Base-by-base conservation (phyloP, 768 basidiomycete genomes). In the Lactarius akahatsu region DNA sequence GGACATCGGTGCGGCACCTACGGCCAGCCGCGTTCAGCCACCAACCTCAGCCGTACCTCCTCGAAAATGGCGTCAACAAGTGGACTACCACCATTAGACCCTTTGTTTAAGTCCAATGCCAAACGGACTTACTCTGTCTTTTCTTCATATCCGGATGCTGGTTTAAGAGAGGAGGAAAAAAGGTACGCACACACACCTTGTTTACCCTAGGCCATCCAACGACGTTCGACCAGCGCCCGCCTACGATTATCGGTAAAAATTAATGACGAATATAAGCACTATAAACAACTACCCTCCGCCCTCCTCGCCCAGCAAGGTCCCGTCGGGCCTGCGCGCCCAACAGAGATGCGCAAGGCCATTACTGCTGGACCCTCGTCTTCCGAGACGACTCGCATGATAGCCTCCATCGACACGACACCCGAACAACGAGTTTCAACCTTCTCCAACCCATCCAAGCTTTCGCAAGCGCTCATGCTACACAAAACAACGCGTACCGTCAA, bases 401-500 rank as follows among this genome's bases (percentile, higher is more conserved):
- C 90, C 3, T 79, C 82, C 57, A 90, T 92, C 65, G 91, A 92
- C 82, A 86, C 85, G 67, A 86, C 86, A 1, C 90, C 91, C 3
- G 78, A 80, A 58, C 77, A 85, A 16, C 82, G 85, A 69, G 85
- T 85, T 0, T 92, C 92, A 5, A 89, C 91, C 0, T 89, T 94
- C 70, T 73, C 83, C 5, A 86, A 89, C 0, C 79, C 83, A 0
- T 75, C 80, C 52, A 84, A 83, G 60, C 85, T 99, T 59, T 91
- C 94, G n/a, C 88, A 94, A 72, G 94, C 95, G 0, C 86, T 99
- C 59, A 86, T 88, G 60, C 84, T 94, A 20, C 94, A 96, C 79
- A 98, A 98, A 79, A 95, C 95, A 38, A 92, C 90, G 3, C 86
- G 95, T 40, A 94, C 91, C 9, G 86, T 98, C 73, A 97, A 98